These are phyloP conservation scores for Septoria petroselini DNA, from an alignment of 2,329 filamentous ascomycete genomes.

Conservation along the genomic window DNA sequence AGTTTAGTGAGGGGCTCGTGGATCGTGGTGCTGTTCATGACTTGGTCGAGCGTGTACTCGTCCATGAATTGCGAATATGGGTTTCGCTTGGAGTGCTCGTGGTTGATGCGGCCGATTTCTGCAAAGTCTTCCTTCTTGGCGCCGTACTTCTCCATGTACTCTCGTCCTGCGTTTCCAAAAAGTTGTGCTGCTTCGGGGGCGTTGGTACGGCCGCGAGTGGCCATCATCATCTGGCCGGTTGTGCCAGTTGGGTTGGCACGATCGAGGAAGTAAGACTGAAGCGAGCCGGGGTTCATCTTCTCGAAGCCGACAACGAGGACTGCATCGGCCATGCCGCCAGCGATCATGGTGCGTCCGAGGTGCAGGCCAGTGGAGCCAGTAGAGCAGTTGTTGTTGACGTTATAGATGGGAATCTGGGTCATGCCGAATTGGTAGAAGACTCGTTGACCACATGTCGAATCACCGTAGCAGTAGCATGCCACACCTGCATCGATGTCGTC, in stretches of 20 bases:
- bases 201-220: conserved; percentile 30
- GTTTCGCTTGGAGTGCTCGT: conserved; percentile 85
- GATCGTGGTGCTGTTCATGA: conserved; percentile 72
- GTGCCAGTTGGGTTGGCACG: conserved; percentile 75
- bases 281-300: conserved; percentile 89
- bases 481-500: conserved; percentile 93
- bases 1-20: conserved; percentile 87
- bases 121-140: conserved; percentile 82
- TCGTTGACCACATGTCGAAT: conserved; percentile 89
- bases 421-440: conserved; percentile 99
- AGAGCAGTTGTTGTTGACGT: conserved; percentile 98
- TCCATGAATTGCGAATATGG: conserved; percentile 95
- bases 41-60: conserved; percentile 81
- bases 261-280: conserved; percentile 81
- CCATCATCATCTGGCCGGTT: conserved; percentile 58
- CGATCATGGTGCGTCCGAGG: conserved; percentile 76
- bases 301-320: conserved; percentile 91
- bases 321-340: conserved; percentile 71
- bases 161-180: conserved; percentile 91
- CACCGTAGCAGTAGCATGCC: conserved; percentile 96
- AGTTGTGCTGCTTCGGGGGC: conserved; percentile 57
- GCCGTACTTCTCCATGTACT: conserved; percentile 91
- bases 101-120: conserved; percentile 89
- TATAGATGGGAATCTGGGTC: conserved; percentile 93
- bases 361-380: conserved; percentile 86